These are phyloP conservation scores for Diutina pseudorugosa DNA, from an alignment of 1,139 yeast species.

Conservation along the genomic window DNA sequence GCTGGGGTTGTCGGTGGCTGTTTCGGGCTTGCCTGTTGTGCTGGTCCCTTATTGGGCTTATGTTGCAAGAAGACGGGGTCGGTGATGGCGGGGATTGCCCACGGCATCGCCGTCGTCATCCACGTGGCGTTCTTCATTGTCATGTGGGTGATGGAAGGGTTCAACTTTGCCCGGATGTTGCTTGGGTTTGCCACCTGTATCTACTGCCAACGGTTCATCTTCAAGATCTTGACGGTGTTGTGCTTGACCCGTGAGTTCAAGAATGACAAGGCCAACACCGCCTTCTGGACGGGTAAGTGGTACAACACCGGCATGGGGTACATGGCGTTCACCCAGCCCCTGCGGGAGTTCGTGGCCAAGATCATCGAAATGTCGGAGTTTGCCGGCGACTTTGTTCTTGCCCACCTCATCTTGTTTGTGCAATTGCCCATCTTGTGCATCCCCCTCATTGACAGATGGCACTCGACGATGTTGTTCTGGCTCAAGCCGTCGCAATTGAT, in stretches of 20 bases:
- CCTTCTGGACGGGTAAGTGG: conserved; percentile 99
- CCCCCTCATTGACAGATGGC: conserved; percentile 95
- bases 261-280: conserved; percentile 92
- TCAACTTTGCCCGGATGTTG: conserved; percentile 78
- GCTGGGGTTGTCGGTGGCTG: conserved; percentile 73
- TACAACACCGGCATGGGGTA: conserved; percentile 89
- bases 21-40: conserved; percentile 83
- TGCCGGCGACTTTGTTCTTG: conserved; percentile 92
- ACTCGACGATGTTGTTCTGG: conserved; percentile 98
- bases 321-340: conserved; percentile 94
- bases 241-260: conserved; percentile 93
- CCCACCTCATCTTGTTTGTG: conserved; percentile 76
- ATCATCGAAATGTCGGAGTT: conserved; percentile 89
- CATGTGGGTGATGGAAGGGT: conserved; percentile 96
- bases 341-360: conserved; percentile 93
- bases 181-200: conserved; percentile 78
- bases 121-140: conserved; percentile 81
- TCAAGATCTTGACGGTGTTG: conserved; percentile 71
- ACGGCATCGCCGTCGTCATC: conserved; percentile 81
- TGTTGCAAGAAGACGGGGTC: conserved; percentile 98
- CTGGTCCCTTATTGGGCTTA: conserved; percentile 87
- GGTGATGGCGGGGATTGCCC: conserved; percentile 94
- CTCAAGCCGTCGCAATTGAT: conserved; percentile 95
- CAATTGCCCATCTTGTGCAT: conserved; percentile 80
- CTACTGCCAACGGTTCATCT: conserved; percentile 77